These are phyloP conservation scores for Catharanthus roseus DNA, from an alignment of 257 asterid genomes.

Conservation along the genomic window DNA sequence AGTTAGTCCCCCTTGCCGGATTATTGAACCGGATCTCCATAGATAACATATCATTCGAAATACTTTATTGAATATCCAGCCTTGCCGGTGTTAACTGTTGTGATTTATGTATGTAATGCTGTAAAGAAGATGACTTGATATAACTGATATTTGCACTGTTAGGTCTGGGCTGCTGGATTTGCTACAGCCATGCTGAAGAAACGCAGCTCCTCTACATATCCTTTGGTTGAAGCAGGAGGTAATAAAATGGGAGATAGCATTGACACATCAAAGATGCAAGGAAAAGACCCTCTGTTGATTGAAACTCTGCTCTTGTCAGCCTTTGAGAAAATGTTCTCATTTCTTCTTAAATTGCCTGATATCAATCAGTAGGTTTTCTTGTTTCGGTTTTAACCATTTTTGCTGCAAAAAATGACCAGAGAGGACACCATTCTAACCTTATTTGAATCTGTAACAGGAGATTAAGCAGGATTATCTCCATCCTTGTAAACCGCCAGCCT, in stretches of 20 bases:
- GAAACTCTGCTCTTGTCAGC: constrained; percentile 52
- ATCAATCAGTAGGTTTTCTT: constrained; percentile 44
- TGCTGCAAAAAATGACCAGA: background rate
- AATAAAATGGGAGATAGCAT: constrained; percentile 23
- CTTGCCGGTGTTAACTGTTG: background rate
- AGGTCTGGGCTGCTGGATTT: constrained; percentile 99
- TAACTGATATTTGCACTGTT: constrained; percentile 12
- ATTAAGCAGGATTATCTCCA: too few relatives aligned
- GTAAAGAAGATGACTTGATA: background rate
- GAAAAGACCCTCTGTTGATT: constrained; percentile 32
- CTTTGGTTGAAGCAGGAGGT: constrained; percentile 36
- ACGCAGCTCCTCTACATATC: constrained; percentile 47
- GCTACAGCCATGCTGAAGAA: constrained; percentile 75
- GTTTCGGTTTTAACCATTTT: background rate
- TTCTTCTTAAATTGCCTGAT: constrained; percentile 51
- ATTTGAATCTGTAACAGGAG: constrained; percentile 35
- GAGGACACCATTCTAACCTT: background rate
- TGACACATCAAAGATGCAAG: constrained; percentile 27
- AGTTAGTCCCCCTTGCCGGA: background rate
- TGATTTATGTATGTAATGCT: background rate
- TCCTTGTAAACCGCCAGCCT: too few relatives aligned
- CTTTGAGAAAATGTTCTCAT: constrained; percentile 66
- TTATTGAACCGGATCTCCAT: too few relatives aligned
- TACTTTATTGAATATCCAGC: background rate
- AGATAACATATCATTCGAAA: too few relatives aligned